Evolutionary conservation across 2,329 filamentous ascomycete genomes (phyloP).

Genomic region (Metarhizium robertsii): DNA sequence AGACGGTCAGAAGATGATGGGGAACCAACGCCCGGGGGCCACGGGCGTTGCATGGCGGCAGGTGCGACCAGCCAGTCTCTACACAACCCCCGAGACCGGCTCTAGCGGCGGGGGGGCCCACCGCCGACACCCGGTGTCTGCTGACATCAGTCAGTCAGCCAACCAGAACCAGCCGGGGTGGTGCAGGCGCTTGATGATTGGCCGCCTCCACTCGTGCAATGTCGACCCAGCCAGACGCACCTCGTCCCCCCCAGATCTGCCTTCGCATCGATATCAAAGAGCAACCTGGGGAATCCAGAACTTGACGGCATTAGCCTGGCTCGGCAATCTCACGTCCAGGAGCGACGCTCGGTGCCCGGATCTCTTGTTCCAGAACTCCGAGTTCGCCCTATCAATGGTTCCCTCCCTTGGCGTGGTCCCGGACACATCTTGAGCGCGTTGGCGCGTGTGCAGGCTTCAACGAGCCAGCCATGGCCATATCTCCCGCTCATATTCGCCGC

Average conservation of each 20-base stretch:
- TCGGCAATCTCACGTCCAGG: background rate
- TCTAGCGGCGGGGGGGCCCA: background rate
- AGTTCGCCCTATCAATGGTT: background rate
- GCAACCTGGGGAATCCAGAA: background rate
- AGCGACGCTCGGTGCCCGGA: background rate
- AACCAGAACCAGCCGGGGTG: background rate
- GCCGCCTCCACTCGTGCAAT: background rate
- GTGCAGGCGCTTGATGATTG: background rate
- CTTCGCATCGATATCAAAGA: no score
- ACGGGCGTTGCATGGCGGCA: background rate
- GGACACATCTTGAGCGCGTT: background rate
- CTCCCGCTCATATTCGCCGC: conserved; percentile 10
- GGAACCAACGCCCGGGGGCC: background rate
- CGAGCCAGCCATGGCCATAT: conserved; percentile 10
- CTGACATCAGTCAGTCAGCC: background rate
- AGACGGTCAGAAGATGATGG: background rate
- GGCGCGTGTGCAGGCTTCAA: background rate
- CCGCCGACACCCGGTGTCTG: background rate
- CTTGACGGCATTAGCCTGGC: background rate
- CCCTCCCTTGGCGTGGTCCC: background rate
- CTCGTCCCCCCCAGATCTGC: background rate
- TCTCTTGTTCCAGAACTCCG: background rate
- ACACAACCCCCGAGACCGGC: background rate
- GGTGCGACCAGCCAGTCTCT: background rate
- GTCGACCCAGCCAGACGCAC: background rate